Percentiles rank a stretch among this genome's conserved stretches.
Evolutionary conservation across 345 rosid genomes (phyloP).

Genomic region (Eutrema heterophyllum): DNA sequence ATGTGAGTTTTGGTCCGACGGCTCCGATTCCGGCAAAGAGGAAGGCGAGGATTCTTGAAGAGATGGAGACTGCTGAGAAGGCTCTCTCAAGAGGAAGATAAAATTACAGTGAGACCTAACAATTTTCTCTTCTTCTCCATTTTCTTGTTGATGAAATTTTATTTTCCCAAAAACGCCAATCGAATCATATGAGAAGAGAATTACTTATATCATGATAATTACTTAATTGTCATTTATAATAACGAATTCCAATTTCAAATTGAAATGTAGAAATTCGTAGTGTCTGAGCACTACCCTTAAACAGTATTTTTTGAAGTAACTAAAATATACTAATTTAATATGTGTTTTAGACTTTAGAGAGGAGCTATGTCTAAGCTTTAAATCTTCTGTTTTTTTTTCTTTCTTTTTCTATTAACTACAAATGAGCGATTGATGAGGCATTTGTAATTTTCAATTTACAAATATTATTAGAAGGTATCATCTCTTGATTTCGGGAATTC

Average conservation of each 20-base stretch:
- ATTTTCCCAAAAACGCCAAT: not conserved
- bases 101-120: not conserved
- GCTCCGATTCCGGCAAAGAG: slow-evolving; percentile 83
- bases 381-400: too few species aligned
- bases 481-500: not conserved
- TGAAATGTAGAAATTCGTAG: not conserved
- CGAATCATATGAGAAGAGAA: slow-evolving; percentile 16
- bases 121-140: slow-evolving; percentile 1
- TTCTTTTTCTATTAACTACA: too few species aligned
- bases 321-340: too few species aligned
- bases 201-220: slow-evolving; percentile 3
- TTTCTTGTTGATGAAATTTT: slow-evolving; percentile 8
- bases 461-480: not conserved
- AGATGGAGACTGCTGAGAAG: slow-evolving; percentile 88
- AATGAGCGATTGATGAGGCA: too few species aligned
- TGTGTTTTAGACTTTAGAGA: too few species aligned
- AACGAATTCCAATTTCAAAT: not conserved
- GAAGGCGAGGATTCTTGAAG: slow-evolving; percentile 84
- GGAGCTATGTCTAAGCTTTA: too few species aligned
- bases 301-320: not conserved
- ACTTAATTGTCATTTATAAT: not conserved
- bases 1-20: slow-evolving; percentile 92
- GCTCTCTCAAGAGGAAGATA: slow-evolving; percentile 37
- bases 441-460: not conserved
- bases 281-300: not conserved